A percentile compares a stretch with the other conserved stretches of the same genome.
phyloP scores from a whole-genome alignment of 2,329 filamentous ascomycete genomes.

The Ampelomyces quisqualis region DNA sequence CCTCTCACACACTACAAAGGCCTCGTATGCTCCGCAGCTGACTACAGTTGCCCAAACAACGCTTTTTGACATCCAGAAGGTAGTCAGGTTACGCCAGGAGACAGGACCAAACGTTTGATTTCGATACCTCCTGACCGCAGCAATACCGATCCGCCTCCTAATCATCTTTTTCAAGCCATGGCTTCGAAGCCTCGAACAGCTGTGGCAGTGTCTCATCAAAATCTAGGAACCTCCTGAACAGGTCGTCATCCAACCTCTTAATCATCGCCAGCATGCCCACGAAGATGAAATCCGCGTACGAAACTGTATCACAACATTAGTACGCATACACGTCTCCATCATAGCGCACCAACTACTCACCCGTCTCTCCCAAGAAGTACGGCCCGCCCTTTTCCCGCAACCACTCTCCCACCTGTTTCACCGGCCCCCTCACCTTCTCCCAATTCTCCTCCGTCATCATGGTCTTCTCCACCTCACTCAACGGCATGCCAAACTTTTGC shows the following conservation, averaged over 20 bases:
- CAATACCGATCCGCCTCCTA: too few relatives aligned
- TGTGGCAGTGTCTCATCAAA: conserved; percentile 42
- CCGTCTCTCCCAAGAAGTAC: conserved; percentile 60
- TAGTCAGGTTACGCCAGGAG: too few relatives aligned
- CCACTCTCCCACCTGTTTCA: conserved; percentile 45
- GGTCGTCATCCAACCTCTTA: conserved; percentile 37
- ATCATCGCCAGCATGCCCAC: conserved; percentile 52
- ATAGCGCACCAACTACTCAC: too few relatives aligned
- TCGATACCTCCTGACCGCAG: too few relatives aligned
- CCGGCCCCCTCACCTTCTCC: conserved; percentile 45
- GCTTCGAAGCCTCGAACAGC: conserved; percentile 44
- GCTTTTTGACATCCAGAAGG: too few relatives aligned
- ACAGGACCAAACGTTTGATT: too few relatives aligned
- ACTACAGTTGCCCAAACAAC: too few relatives aligned
- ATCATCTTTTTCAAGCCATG: conserved; percentile 46
- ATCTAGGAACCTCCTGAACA: conserved; percentile 45
- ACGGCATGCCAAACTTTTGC: conserved; percentile 52
- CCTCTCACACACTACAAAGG: too few relatives aligned
- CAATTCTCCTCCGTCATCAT: conserved; percentile 55
- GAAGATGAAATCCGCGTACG: conserved; percentile 55
- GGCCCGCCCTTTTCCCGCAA: conserved; percentile 60
- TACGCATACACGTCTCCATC: too few relatives aligned
- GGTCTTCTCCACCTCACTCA: conserved; percentile 53
- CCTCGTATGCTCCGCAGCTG: too few relatives aligned
- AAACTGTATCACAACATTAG: conserved; percentile 27